A percentile compares a stretch with the other conserved stretches of the same genome.
Conservation (phyloP, 768 basidiomycete species). For the Omphalotus guepiniiformis region DNA sequence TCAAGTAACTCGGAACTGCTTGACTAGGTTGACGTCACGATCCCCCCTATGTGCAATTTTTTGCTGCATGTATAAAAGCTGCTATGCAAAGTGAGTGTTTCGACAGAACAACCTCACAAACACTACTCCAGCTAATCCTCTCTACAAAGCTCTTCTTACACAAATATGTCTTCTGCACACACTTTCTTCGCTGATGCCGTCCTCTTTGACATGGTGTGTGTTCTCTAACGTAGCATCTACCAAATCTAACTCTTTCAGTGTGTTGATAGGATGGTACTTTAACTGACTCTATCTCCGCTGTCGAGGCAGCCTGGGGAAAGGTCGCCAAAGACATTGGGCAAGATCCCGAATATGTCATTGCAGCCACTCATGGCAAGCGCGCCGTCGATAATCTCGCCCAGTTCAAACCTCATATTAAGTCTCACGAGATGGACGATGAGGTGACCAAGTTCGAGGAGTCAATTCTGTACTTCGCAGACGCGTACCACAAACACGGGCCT, state of each 20-base stretch:
- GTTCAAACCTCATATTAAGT: slow-evolving; percentile 53
- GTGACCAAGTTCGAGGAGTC: slow-evolving; percentile 60
- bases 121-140: too few relatives aligned
- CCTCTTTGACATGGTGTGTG: slow-evolving; percentile 63
- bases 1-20: too few relatives aligned
- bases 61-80: too few relatives aligned
- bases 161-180: slow-evolving; percentile 17
- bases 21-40: too few relatives aligned
- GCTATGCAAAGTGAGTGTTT: too few relatives aligned
- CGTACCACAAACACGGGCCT: slow-evolving; percentile 41
- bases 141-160: too few relatives aligned
- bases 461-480: slow-evolving; percentile 65
- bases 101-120: too few relatives aligned
- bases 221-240: not conserved
- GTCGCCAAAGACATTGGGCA: slow-evolving; percentile 67
- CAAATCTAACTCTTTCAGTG: slow-evolving; percentile 21
- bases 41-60: too few relatives aligned
- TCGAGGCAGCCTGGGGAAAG: slow-evolving; percentile 73
- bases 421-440: slow-evolving; percentile 53
- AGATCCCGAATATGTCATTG: slow-evolving; percentile 64
- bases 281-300: slow-evolving; percentile 69
- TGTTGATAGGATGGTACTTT: slow-evolving; percentile 58
- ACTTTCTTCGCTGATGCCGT: slow-evolving; percentile 54
- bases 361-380: slow-evolving; percentile 75
- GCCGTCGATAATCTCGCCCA: slow-evolving; percentile 68